These are phyloP conservation scores for Cucurbita maxima DNA, from an alignment of 306 rosid species.

Conservation along the genomic window DNA sequence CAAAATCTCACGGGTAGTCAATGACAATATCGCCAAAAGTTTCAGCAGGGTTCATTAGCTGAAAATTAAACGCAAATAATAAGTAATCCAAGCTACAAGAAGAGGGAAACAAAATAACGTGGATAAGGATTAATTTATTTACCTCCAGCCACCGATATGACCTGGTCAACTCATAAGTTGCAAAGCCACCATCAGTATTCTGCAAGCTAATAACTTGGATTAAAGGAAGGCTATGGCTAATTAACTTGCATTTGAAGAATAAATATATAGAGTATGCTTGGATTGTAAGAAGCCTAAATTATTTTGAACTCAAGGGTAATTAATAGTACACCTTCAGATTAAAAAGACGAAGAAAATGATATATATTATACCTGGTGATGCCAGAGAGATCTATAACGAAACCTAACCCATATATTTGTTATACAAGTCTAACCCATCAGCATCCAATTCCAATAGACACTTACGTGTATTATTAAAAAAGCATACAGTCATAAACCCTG, in stretches of 20 bases:
- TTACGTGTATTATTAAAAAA: background rate
- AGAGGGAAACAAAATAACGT: background rate
- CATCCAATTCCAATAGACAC: background rate
- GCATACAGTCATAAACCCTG: background rate
- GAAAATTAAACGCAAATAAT: background rate
- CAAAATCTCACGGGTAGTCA: conserved; percentile 20
- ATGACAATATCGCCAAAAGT: conserved; percentile 29
- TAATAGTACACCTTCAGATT: background rate
- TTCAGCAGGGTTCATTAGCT: conserved; percentile 26
- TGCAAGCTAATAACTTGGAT: conserved; percentile 1
- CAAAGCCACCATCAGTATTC: conserved; percentile 23
- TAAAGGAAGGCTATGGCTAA: background rate
- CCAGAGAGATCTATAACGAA: background rate
- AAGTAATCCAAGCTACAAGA: background rate
- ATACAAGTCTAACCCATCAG: background rate
- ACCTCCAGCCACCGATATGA: conserved; percentile 25
- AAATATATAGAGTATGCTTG: background rate
- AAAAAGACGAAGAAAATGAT: background rate
- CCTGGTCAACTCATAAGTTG: conserved; percentile 23
- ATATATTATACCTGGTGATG: background rate
- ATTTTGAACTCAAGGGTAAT: background rate
- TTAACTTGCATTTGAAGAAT: background rate
- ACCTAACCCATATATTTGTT: background rate
- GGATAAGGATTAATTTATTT: background rate
- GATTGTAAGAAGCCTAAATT: background rate